phyloP scores from a whole-genome alignment of 2,329 filamentous ascomycete species.

The Fusarium sp. region DNA sequence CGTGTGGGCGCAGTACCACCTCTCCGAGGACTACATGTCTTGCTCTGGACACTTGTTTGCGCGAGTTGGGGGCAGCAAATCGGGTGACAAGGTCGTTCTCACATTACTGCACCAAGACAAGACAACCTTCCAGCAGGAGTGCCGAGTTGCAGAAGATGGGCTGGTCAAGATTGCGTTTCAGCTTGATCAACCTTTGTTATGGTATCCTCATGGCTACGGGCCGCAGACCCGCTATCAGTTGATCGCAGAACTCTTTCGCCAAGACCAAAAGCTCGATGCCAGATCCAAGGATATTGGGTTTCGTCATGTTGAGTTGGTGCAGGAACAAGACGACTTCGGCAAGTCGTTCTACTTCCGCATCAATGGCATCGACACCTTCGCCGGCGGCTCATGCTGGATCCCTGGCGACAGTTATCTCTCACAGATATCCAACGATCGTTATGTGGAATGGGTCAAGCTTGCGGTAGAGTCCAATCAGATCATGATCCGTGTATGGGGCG shows the following conservation, averaged over 20 bases:
- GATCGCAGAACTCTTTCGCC: not conserved
- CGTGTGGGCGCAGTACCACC: constrained; percentile 54
- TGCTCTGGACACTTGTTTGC: not conserved
- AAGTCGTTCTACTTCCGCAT: constrained; percentile 76
- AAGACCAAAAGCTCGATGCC: not conserved
- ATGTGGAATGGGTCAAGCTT: constrained; percentile 77
- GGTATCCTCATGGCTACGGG: not conserved
- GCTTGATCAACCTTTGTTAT: not conserved
- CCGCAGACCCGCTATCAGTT: not conserved
- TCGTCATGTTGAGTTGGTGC: not conserved
- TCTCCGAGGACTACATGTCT: not conserved
- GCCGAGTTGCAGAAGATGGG: not conserved
- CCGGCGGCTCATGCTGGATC: constrained; percentile 83
- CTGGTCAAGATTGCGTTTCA: not conserved
- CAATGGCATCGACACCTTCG: constrained; percentile 79
- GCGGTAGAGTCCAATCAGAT: constrained; percentile 63
- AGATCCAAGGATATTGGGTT: not conserved
- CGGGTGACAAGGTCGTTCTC: not conserved
- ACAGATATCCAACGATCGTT: constrained; percentile 59
- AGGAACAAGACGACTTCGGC: not conserved
- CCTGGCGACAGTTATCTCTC: constrained; percentile 80
- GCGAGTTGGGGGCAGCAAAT: not conserved
- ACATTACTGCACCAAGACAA: not conserved
- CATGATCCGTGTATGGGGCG: constrained; percentile 45
- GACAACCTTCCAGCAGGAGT: not conserved